phyloP scores from a whole-genome alignment of 2,329 filamentous ascomycete genomes.

The Colletotrichum sp. region DNA sequence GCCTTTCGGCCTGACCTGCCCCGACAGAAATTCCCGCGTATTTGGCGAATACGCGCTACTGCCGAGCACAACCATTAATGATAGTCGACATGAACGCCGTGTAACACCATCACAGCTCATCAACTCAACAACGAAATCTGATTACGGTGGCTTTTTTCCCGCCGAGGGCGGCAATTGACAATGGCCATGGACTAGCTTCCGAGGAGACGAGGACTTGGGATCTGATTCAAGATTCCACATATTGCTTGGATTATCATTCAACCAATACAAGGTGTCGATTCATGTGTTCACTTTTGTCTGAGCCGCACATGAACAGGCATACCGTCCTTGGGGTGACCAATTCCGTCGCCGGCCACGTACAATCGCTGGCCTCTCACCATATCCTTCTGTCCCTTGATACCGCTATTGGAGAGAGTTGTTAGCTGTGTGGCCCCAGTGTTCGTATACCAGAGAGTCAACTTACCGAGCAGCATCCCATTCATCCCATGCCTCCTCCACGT shows the following conservation, averaged over 20 bases:
- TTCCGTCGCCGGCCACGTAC: slow-evolving; percentile 31
- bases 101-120: background rate
- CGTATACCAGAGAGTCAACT: slow-evolving; percentile 10
- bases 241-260: background rate
- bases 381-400: slow-evolving; percentile 26
- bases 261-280: background rate
- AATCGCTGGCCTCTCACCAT: slow-evolving; percentile 33
- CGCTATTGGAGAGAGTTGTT: background rate
- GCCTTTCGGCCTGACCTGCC: background rate
- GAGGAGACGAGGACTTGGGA: background rate
- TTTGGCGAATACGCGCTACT: background rate
- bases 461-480: slow-evolving; percentile 44
- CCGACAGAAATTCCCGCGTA: background rate
- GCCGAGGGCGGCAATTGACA: background rate
- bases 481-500: slow-evolving; percentile 28
- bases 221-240: background rate
- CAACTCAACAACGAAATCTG: background rate
- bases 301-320: slow-evolving; percentile 39
- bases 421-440: background rate
- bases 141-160: background rate
- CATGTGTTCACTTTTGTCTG: slow-evolving; percentile 1
- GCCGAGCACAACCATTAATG: background rate
- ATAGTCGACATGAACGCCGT: background rate
- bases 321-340: slow-evolving; percentile 40
- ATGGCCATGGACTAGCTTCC: background rate